Conservation (phyloP, 2,329 filamentous ascomycete species). For the Pestalotiopsis sp. region DNA sequence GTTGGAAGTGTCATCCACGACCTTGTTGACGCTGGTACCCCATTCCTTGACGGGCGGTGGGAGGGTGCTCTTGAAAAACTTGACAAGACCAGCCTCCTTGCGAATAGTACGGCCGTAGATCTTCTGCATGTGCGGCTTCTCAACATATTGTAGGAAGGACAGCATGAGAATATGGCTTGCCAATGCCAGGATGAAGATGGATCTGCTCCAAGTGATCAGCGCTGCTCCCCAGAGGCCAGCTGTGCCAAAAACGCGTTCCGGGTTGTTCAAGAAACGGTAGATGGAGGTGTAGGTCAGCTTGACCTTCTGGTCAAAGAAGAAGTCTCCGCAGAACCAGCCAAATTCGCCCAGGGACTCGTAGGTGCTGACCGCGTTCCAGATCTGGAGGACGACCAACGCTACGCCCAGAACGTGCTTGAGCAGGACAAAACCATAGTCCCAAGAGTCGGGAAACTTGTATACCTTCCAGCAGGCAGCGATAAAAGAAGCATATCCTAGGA, state of each 20-base stretch:
- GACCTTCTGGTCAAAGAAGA: slow-evolving; percentile 89
- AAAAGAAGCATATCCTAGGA: slow-evolving; percentile 87
- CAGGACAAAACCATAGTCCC: slow-evolving; percentile 82
- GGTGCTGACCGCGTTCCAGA: slow-evolving; percentile 92
- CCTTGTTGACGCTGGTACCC: slow-evolving; percentile 84
- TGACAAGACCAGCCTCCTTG: slow-evolving; percentile 86
- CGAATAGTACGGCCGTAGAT: slow-evolving; percentile 86
- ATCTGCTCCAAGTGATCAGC: slow-evolving; percentile 86
- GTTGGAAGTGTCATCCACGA: slow-evolving; percentile 83
- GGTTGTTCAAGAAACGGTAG: slow-evolving; percentile 97
- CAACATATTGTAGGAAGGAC: slow-evolving; percentile 88
- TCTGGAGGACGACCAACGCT: slow-evolving; percentile 79
- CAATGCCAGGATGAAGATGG: slow-evolving; percentile 85
- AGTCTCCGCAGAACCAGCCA: slow-evolving; percentile 98
- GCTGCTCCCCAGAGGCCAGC: slow-evolving; percentile 96
- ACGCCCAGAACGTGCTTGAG: slow-evolving; percentile 85
- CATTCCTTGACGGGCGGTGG: slow-evolving; percentile 82
- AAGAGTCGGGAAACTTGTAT: slow-evolving; percentile 85
- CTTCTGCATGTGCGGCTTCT: slow-evolving; percentile 98
- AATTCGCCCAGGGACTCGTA: slow-evolving; percentile 97
- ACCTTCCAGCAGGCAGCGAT: slow-evolving; percentile 94
- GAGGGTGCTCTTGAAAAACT: slow-evolving; percentile 84
- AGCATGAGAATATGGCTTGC: slow-evolving; percentile 84
- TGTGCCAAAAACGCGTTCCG: slow-evolving; percentile 89
- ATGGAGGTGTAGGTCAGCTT: slow-evolving; percentile 96